Conservation (phyloP, 1,284 basidiomycete genomes). For the Trichosporon coremiiforme region DNA sequence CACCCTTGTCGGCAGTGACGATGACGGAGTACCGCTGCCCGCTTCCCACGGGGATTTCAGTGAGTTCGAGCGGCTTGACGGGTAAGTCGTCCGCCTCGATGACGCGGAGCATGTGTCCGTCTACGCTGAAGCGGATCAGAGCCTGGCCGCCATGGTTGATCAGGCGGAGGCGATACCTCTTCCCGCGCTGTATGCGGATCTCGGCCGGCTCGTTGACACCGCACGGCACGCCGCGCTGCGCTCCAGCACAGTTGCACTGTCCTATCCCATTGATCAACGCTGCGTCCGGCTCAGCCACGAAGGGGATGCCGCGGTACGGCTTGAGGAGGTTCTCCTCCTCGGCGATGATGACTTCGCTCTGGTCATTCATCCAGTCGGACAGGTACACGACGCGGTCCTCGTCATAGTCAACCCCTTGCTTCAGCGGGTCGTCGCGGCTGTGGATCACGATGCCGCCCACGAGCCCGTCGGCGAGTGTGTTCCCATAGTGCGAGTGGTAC, state of each 20-base stretch:
- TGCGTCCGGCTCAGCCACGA: slow-evolving; percentile 31
- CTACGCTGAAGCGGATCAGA: slow-evolving; percentile 34
- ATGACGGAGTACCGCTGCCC: slow-evolving; percentile 49
- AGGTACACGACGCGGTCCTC: slow-evolving; percentile 39
- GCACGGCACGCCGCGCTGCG: slow-evolving; percentile 16
- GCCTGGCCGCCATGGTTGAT: slow-evolving; percentile 30
- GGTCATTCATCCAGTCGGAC: slow-evolving; percentile 39
- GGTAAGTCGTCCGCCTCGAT: slow-evolving; percentile 38
- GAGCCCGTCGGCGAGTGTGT: slow-evolving; percentile 44
- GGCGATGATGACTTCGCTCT: slow-evolving; percentile 34
- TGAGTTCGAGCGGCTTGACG: slow-evolving; percentile 34
- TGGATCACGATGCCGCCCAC: slow-evolving; percentile 41
- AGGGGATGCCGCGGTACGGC: slow-evolving; percentile 20
- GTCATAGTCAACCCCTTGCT: slow-evolving; percentile 37
- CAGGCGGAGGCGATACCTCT: slow-evolving; percentile 30
- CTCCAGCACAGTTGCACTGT: slow-evolving; percentile 15
- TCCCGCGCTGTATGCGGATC: slow-evolving; percentile 15
- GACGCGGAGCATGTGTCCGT: slow-evolving; percentile 38
- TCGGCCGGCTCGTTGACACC: slow-evolving; percentile 18
- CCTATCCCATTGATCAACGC: slow-evolving; percentile 42
- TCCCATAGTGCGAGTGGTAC: slow-evolving; percentile 45
- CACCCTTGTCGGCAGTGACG: slow-evolving; percentile 41
- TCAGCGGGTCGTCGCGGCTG: slow-evolving; percentile 36
- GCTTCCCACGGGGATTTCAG: slow-evolving; percentile 32
- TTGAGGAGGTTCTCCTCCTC: slow-evolving; percentile 8